These are phyloP conservation scores for Apiospora aurea DNA, from an alignment of 2,329 filamentous ascomycete species.

Conservation along the genomic window DNA sequence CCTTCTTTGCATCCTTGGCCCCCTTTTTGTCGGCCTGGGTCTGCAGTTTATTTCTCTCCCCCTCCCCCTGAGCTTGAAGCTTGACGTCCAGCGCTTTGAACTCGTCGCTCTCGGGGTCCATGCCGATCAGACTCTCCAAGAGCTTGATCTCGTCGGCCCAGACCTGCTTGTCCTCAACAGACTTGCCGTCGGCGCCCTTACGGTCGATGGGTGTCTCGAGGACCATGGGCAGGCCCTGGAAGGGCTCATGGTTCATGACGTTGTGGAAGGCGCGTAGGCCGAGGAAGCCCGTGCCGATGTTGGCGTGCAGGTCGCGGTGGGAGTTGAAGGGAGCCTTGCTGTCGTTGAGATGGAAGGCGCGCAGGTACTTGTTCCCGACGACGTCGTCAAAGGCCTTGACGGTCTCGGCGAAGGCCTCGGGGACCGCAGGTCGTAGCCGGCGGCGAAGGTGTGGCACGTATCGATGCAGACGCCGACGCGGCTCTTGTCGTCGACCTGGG, in stretches of 20 bases:
- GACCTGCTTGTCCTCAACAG: slow-evolving; percentile 77
- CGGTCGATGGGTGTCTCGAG: slow-evolving; percentile 94
- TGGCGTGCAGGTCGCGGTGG: slow-evolving; percentile 89
- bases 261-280: slow-evolving; percentile 91
- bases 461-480: slow-evolving; percentile 95
- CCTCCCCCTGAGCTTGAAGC: slow-evolving; percentile 71
- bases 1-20: slow-evolving; percentile 62
- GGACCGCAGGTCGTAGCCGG: slow-evolving; percentile 88
- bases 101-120: slow-evolving; percentile 77
- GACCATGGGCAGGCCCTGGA: slow-evolving; percentile 86
- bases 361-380: slow-evolving; percentile 81
- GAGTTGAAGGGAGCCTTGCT: slow-evolving; percentile 88
- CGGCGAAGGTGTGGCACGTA: slow-evolving; percentile 95
- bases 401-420: slow-evolving; percentile 74
- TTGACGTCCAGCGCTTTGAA: slow-evolving; percentile 71
- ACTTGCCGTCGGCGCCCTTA: slow-evolving; percentile 69
- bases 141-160: slow-evolving; percentile 97
- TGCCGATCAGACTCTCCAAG: slow-evolving; percentile 85
- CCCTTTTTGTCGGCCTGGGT: slow-evolving; percentile 80
- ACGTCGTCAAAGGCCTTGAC: slow-evolving; percentile 78
- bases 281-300: slow-evolving; percentile 94
- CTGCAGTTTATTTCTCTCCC: slow-evolving; percentile 77
- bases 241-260: slow-evolving; percentile 81
- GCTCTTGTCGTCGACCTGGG: slow-evolving; percentile 77
- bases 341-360: slow-evolving; percentile 91